These are phyloP conservation scores for Trametes versicolor DNA, from an alignment of 1,284 basidiomycete genomes.

Conservation along the genomic window DNA sequence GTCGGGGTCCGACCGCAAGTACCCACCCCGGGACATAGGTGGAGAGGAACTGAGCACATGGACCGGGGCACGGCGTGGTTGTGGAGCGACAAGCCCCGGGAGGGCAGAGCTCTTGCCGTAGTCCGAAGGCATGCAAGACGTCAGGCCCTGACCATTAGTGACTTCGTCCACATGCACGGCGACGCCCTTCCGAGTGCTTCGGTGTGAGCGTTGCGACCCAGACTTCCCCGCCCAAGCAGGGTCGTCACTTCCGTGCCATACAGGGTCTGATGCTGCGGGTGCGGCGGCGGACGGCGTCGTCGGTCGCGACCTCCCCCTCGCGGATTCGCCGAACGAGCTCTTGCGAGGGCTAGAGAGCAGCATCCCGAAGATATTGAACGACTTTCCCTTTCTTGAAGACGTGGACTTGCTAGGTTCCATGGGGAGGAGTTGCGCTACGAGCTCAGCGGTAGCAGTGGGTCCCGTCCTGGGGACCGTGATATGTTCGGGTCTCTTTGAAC, in stretches of 20 bases:
- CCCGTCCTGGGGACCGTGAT: slow-evolving; percentile 23
- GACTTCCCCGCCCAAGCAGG: slow-evolving; percentile 38
- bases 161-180: slow-evolving; percentile 25
- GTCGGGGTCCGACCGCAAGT: slow-evolving; percentile 29
- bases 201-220: slow-evolving; percentile 35
- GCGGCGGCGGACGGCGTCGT: slow-evolving; percentile 33
- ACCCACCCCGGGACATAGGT: slow-evolving; percentile 31
- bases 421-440: slow-evolving; percentile 33
- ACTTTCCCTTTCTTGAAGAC: slow-evolving; percentile 41
- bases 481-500: slow-evolving; percentile 31
- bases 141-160: slow-evolving; percentile 25
- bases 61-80: slow-evolving; percentile 34
- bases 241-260: slow-evolving; percentile 31
- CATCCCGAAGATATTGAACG: slow-evolving; percentile 44
- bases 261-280: slow-evolving; percentile 19
- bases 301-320: slow-evolving; percentile 36
- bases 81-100: slow-evolving; percentile 32
- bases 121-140: slow-evolving; percentile 29
- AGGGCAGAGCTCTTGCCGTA: slow-evolving; percentile 29
- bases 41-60: slow-evolving; percentile 39
- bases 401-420: slow-evolving; percentile 32
- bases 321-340: slow-evolving; percentile 37
- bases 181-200: slow-evolving; percentile 28
- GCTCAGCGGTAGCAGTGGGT: slow-evolving; percentile 29
- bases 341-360: slow-evolving; percentile 41